phyloP scores from a whole-genome alignment of 1,284 basidiomycete species.

The Ceratobasidium sp. region DNA sequence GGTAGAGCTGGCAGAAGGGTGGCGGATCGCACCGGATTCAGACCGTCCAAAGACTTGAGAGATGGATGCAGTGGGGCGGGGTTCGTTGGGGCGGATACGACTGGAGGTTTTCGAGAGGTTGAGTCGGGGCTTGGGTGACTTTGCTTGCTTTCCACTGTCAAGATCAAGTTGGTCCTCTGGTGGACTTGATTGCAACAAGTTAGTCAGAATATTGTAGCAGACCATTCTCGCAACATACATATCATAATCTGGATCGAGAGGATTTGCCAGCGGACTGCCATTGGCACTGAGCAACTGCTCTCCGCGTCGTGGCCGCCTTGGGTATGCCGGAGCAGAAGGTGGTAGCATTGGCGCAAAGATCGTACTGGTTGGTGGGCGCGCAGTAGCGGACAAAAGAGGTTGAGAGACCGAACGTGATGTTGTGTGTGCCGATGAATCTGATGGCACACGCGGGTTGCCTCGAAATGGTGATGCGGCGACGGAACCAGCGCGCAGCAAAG shows the following conservation, averaged over 20 bases:
- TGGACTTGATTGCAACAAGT: not conserved
- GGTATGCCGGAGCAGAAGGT: slow-evolving; percentile 73
- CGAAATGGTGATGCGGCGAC: slow-evolving; percentile 18
- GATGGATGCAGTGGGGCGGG: slow-evolving; percentile 19
- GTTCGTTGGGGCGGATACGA: slow-evolving; percentile 29
- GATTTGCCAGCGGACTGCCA: slow-evolving; percentile 80
- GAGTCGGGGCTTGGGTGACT: slow-evolving; percentile 25
- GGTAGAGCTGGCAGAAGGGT: slow-evolving; percentile 38
- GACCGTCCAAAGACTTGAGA: slow-evolving; percentile 63
- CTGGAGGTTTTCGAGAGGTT: slow-evolving; percentile 55
- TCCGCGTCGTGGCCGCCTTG: slow-evolving; percentile 70
- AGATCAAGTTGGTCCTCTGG: slow-evolving; percentile 26
- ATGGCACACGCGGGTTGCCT: not conserved
- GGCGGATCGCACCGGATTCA: slow-evolving; percentile 58
- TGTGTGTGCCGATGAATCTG: slow-evolving; percentile 19
- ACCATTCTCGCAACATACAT: slow-evolving; percentile 8
- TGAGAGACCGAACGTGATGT: slow-evolving; percentile 42
- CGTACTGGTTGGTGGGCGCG: slow-evolving; percentile 69
- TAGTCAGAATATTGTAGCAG: not conserved
- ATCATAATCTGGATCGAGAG: slow-evolving; percentile 62
- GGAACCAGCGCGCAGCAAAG: slow-evolving; percentile 10
- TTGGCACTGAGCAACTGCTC: slow-evolving; percentile 81
- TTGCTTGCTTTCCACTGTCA: slow-evolving; percentile 51
- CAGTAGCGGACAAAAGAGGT: slow-evolving; percentile 30
- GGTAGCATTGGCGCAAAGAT: slow-evolving; percentile 74